Base-by-base conservation (phyloP, 805 yeast genomes). In the Pichia nanzhaoensis region DNA sequence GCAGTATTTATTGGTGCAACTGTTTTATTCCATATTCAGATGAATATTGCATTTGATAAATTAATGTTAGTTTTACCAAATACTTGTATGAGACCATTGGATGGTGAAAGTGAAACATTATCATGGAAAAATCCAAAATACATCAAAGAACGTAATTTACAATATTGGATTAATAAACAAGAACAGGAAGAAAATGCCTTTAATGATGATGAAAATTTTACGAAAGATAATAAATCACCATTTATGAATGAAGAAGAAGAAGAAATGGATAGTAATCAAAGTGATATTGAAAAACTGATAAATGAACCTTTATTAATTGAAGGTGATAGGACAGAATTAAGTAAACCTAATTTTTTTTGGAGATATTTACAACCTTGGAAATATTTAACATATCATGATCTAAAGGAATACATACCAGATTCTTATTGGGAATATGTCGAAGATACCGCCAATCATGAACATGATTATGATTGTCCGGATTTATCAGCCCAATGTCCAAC, bases 61-160 rank as follows among this genome's bases (percentile, higher is more conserved):
- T 68, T 89, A 59, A 57, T 82, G 49, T 58, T 58, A 0, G 74
- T 73, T 27, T 70, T 82, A 39, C 90, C 95, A 32, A 67, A 80
- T 21, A 89, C 84, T 54, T 74, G 79, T 28, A 83, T 84, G 95
- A 77, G 71, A 57, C 82, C 95, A 16, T 67, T 82, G 55, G 90
- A 84, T 61, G 95, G 95, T 39, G 66, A 69, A 38, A 68, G 79
- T 5, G 69, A 71, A 22, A 84, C 95, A 1, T 72, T 78, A 6
- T 83, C 91, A 0, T 80, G 68, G 58, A 41, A 34, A n/a, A 24
- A 41, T 22, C 40, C 34, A 9, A 35, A 38, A 14, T 4, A 22
- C 22, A 35, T 22, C 21, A 20, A 41, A 28, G 42, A 36, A 13
- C 18, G 31, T 35, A 31, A 38, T 17, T 21, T 34, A 4, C 16